phyloP scores from a whole-genome alignment of 1,139 yeast species.

The Zygoascus sp. region DNA sequence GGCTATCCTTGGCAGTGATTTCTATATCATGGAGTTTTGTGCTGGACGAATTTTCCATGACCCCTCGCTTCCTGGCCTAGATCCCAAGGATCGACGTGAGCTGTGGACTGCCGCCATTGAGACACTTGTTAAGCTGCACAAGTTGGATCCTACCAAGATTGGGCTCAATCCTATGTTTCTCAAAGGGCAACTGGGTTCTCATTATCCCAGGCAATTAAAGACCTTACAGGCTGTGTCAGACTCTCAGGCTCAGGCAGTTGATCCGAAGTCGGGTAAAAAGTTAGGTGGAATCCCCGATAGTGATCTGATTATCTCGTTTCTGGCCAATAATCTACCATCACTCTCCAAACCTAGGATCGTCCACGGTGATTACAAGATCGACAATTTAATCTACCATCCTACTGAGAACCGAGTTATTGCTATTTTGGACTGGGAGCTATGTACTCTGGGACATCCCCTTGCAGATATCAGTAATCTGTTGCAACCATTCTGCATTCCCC shows the following conservation, averaged over 20 bases:
- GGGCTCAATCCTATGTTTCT: conserved; percentile 38
- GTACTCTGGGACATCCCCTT: conserved; percentile 64
- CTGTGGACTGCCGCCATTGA: conserved; percentile 51
- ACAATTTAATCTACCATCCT: conserved; percentile 54
- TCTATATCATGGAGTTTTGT: conserved; percentile 58
- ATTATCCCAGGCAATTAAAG: conserved; percentile 53
- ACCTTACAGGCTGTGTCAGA: conserved; percentile 47
- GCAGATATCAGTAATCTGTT: conserved; percentile 59
- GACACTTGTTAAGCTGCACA: conserved; percentile 51
- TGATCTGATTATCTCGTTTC: conserved; percentile 43
- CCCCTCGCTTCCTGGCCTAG: conserved; percentile 46
- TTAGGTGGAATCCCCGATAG: conserved; percentile 53
- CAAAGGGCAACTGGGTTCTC: conserved; percentile 37
- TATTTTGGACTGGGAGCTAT: conserved; percentile 64
- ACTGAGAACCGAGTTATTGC: conserved; percentile 49
- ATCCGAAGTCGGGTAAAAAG: conserved; percentile 32
- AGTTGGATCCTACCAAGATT: conserved; percentile 46
- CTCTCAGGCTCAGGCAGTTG: conserved; percentile 42
- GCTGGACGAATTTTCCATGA: conserved; percentile 57
- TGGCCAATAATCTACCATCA: conserved; percentile 45
- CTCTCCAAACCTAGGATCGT: conserved; percentile 47
- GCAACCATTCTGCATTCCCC: conserved; percentile 48
- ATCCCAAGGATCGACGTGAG: conserved; percentile 26
- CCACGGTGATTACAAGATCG: conserved; percentile 68
- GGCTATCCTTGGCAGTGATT: conserved; percentile 65